Base-by-base conservation (phyloP, 495 filamentous ascomycete genomes). In the Cairneyella variabilis region DNA sequence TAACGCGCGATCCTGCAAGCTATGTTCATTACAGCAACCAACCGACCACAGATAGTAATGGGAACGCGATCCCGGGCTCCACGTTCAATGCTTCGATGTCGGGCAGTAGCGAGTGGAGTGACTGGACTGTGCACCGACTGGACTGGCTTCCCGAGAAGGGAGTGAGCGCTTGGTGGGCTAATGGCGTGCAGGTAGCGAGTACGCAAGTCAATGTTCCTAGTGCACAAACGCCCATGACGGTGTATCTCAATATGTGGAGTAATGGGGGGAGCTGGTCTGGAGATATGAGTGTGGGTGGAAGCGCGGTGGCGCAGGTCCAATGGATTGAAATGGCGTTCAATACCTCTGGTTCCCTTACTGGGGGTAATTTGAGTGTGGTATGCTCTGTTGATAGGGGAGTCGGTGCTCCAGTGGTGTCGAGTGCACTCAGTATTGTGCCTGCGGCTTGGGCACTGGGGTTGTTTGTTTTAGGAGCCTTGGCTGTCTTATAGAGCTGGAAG, bases 321-420 rank as follows among this genome's bases (percentile, higher is more conserved):
- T 89, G 83, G 77, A 77, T 89, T 27, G 84, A 90, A 59, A 61
- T 90, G 56, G 74, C 79, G 7, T 90, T 80, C 55, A 90, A 90
- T 56, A 71, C 66, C n/a, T 66, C 62, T 36, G 68, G 62, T 12
- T 17, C 64, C n/a, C n/a, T n/a, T n/a, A n/a, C n/a, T n/a, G n/a
- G n/a, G n/a, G n/a, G n/a, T n/a, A n/a, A n/a, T n/a, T n/a, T n/a
- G n/a, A n/a, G n/a, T n/a, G n/a, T n/a, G n/a, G n/a, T n/a, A n/a
- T n/a, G n/a, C n/a, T n/a, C n/a, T n/a, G n/a, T n/a, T n/a, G n/a
- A n/a, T n/a, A n/a, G n/a, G n/a, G n/a, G n/a, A n/a, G n/a, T n/a
- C n/a, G n/a, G n/a, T n/a, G n/a, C n/a, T n/a, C n/a, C n/a, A n/a
- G n/a, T n/a, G n/a, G n/a, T n/a, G n/a, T n/a, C n/a, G n/a, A n/a